Percentiles rank a stretch among this genome's conserved stretches.
Conservation (phyloP, 176 grass and related monocot genomes). For the Echinochloa phyllopogon region DNA sequence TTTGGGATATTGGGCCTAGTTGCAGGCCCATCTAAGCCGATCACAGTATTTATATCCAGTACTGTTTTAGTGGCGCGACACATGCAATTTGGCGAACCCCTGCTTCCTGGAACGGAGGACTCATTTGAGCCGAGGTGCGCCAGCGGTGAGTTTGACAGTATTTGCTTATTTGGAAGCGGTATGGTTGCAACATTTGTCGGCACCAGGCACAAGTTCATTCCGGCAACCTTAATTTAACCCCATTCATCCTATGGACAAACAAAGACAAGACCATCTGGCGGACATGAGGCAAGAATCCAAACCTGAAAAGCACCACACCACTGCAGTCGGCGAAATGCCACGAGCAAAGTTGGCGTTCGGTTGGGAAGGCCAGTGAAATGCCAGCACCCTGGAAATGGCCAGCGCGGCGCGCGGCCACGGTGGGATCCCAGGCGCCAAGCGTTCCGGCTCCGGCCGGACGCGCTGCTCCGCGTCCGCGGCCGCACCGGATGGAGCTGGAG, state of each 20-base stretch:
- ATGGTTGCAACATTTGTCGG: conserved; percentile 27
- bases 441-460: too few species aligned
- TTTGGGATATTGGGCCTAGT: too few species aligned
- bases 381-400: not conserved
- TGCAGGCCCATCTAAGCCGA: not conserved
- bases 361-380: not conserved
- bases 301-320: not conserved
- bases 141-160: conserved; percentile 3
- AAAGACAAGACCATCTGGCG: not conserved
- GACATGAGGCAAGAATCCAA: not conserved
- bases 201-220: not conserved
- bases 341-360: not conserved
- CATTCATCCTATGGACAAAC: not conserved
- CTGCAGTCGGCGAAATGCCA: not conserved
- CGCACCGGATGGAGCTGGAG: not conserved
- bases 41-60: not conserved
- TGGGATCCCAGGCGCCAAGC: not conserved
- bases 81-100: not conserved
- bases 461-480: not conserved
- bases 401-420: not conserved
- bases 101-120: not conserved
- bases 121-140: not conserved
- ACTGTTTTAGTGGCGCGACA: too few species aligned
- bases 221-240: not conserved
- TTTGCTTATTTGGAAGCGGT: not conserved